Percentiles rank a stretch among this genome's conserved stretches.
These are phyloP conservation scores for Beta corolliflora DNA, from an alignment of 179 eudicot genomes.

Conservation along the genomic window DNA sequence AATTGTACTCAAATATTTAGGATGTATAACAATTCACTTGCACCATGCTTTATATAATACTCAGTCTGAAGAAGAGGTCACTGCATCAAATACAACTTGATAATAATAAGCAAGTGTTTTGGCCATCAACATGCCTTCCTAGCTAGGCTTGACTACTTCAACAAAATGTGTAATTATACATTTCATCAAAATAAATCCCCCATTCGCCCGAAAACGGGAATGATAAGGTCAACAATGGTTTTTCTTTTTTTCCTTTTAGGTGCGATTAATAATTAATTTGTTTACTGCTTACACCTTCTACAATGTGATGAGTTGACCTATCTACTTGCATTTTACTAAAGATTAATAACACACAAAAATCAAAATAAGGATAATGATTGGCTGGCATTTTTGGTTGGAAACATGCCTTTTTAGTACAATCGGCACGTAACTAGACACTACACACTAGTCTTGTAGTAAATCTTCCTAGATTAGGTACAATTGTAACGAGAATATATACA, in stretches of 20 bases:
- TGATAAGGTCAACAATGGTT: not conserved
- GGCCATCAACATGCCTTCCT: not conserved
- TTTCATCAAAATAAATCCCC: not conserved
- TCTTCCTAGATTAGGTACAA: too few species aligned
- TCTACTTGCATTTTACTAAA: not conserved
- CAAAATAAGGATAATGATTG: not conserved
- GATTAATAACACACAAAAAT: too few species aligned
- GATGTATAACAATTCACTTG: not conserved
- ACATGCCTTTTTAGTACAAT: not conserved
- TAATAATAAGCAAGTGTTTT: not conserved
- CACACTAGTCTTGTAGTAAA: too few species aligned
- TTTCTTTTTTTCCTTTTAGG: too few species aligned
- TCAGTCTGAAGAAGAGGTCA: not conserved
- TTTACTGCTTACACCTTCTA: not conserved
- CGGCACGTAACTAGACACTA: too few species aligned
- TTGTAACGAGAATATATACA: too few species aligned
- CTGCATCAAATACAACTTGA: not conserved
- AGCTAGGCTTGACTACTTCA: not conserved
- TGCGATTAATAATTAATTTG: not conserved
- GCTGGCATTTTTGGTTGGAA: not conserved
- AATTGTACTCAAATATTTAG: not conserved
- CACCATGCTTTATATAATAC: constrained; percentile 1
- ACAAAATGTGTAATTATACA: not conserved
- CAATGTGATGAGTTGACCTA: not conserved
- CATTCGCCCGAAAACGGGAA: not conserved